Conservation (phyloP, 805 yeast species). For the Lachancea nothofagi region DNA sequence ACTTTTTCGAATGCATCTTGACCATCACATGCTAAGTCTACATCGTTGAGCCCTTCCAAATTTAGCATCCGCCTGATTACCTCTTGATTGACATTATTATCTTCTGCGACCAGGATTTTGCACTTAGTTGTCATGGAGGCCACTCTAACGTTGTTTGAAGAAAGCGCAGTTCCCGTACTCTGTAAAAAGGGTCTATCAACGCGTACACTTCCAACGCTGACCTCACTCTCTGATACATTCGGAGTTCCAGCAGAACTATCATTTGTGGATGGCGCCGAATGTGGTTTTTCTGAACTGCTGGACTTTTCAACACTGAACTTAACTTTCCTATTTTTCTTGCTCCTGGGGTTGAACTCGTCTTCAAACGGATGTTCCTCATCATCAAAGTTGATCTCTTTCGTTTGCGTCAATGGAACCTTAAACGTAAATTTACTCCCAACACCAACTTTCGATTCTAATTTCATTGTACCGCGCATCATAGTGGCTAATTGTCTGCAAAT, state of each 20-base stretch:
- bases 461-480: conserved; percentile 85
- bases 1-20: conserved; percentile 75
- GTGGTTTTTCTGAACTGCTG: conserved; percentile 21
- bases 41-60: conserved; percentile 68
- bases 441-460: conserved; percentile 67
- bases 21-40: conserved; percentile 85
- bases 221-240: conserved; percentile 7
- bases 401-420: conserved; percentile 67
- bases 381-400: conserved; percentile 30
- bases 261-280: conserved; percentile 14
- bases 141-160: conserved; percentile 19
- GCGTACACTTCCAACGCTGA: conserved; percentile 18
- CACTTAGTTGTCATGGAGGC: conserved; percentile 9
- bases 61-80: conserved; percentile 84
- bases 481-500: conserved; percentile 87
- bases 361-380: conserved; percentile 43
- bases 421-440: conserved; percentile 81
- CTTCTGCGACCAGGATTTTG: conserved; percentile 83
- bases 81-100: conserved; percentile 89
- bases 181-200: conserved; percentile 33
- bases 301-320: conserved; percentile 32
- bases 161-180: conserved; percentile 39
- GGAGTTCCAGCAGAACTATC: conserved; percentile 7
- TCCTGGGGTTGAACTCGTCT: conserved; percentile 59
- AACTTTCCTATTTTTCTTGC: conserved; percentile 45